Percentiles rank a stretch among this genome's conserved stretches.
Conservation (phyloP, 2,329 filamentous ascomycete genomes). For the Spiromastix sp. region DNA sequence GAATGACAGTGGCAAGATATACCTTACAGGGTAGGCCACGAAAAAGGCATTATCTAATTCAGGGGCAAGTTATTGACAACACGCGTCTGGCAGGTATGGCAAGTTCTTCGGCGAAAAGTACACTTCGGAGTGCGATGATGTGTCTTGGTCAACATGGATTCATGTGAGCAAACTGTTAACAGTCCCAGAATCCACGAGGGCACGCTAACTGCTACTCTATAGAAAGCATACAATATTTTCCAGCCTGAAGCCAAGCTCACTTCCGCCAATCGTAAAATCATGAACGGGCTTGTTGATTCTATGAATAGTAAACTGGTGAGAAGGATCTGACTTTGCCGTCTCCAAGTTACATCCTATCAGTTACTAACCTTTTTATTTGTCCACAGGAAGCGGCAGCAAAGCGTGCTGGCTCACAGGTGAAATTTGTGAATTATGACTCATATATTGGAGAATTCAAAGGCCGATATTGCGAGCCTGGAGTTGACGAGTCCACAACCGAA, state of each 20-base stretch:
- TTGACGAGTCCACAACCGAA: neutral
- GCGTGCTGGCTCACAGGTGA: neutral
- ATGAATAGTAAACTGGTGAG: slow-evolving; percentile 1
- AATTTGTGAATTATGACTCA: neutral
- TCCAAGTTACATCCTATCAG: no score
- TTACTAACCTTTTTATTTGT: no score
- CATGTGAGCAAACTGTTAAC: neutral
- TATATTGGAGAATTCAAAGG: neutral
- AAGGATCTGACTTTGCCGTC: neutral
- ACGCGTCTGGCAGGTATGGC: neutral
- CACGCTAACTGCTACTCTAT: neutral
- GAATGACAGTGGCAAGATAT: neutral
- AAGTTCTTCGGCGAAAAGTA: slow-evolving; percentile 3
- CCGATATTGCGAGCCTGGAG: slow-evolving; percentile 2
- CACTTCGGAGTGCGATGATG: neutral
- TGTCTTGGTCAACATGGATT: slow-evolving; percentile 3
- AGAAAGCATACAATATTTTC: slow-evolving; percentile 1
- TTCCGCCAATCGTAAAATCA: neutral
- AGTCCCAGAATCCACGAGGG: neutral
- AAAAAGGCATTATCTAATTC: neutral
- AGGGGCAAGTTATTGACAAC: neutral
- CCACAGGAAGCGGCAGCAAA: neutral
- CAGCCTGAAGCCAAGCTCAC: slow-evolving; percentile 1
- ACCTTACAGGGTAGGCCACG: slow-evolving; percentile 1
- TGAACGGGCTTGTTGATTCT: slow-evolving; percentile 2